Conservation (phyloP, 1,284 basidiomycete genomes). For the Entoloma clypeatum region DNA sequence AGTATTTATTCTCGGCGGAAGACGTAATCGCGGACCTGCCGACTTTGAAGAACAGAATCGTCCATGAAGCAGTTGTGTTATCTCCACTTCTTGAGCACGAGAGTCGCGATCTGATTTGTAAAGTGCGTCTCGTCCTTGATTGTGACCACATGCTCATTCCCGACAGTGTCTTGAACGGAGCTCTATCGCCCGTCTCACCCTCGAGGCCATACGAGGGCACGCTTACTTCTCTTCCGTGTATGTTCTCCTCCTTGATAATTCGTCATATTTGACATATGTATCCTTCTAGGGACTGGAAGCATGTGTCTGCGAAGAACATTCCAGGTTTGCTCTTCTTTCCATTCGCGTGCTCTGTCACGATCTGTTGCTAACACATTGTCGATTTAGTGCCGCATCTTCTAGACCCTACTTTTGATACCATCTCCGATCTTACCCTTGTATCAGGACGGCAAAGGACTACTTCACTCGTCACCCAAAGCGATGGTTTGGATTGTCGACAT, state of each 20-base stretch:
- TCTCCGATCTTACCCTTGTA: too few species aligned
- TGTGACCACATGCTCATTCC: not conserved
- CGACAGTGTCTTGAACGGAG: slow-evolving; percentile 55
- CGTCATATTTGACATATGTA: not conserved
- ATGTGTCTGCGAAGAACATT: slow-evolving; percentile 27
- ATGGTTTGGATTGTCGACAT: too few species aligned
- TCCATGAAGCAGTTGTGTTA: slow-evolving; percentile 25
- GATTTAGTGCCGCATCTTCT: not conserved
- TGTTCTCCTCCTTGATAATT: slow-evolving; percentile 19
- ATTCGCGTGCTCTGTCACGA: not conserved
- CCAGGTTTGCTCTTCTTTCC: slow-evolving; percentile 18
- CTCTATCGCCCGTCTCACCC: slow-evolving; percentile 39
- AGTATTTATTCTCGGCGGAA: slow-evolving; percentile 37
- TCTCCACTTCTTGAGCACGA: slow-evolving; percentile 28
- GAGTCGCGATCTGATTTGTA: slow-evolving; percentile 37
- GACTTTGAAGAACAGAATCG: slow-evolving; percentile 24
- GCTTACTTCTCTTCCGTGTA: slow-evolving; percentile 45
- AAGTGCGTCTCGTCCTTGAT: slow-evolving; percentile 25
- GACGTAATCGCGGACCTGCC: slow-evolving; percentile 8
- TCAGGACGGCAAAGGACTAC: too few species aligned
- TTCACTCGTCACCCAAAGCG: too few species aligned
- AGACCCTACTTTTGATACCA: not conserved
- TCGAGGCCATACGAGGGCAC: slow-evolving; percentile 40
- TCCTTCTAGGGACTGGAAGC: slow-evolving; percentile 39
- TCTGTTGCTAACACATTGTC: not conserved